Percentiles rank a stretch among this genome's conserved stretches.
phyloP scores from a whole-genome alignment of 1,284 basidiomycete genomes.

The Ustilago cynodontis region DNA sequence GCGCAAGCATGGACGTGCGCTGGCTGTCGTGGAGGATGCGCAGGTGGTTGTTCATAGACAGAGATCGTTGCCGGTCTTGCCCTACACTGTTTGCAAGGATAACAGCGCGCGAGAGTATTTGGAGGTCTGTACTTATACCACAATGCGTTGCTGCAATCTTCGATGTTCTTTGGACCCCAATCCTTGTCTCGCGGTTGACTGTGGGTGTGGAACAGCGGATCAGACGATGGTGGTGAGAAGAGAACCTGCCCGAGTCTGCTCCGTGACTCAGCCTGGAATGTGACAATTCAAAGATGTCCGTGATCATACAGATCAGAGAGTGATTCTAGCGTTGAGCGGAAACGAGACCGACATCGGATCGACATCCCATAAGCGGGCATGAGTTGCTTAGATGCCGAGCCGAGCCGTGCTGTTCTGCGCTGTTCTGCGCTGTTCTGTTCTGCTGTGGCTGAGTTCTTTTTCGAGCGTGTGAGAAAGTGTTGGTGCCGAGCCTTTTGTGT shows the following conservation, averaged over 20 bases:
- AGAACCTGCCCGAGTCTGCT: neutral
- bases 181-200: too few relatives aligned
- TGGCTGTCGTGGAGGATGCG: slow-evolving; percentile 82
- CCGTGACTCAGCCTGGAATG: neutral
- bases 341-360: too few relatives aligned
- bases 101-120: neutral
- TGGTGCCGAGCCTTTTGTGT: slow-evolving; percentile 21
- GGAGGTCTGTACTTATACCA: neutral
- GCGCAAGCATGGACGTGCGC: slow-evolving; percentile 81
- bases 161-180: too few relatives aligned
- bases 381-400: neutral
- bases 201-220: too few relatives aligned
- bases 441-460: slow-evolving; percentile 10
- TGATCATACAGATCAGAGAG: too few relatives aligned
- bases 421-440: neutral
- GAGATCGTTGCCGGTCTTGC: too few relatives aligned
- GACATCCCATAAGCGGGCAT: too few relatives aligned
- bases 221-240: neutral
- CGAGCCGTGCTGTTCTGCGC: neutral
- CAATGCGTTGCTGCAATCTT: neutral
- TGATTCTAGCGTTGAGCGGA: too few relatives aligned
- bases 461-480: slow-evolving; percentile 18
- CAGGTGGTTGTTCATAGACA: slow-evolving; percentile 73
- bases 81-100: neutral
- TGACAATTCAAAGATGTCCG: neutral